Evolutionary conservation across 164 flowering plant species (phyloP).

Genomic region (Umbellularia californica): DNA sequence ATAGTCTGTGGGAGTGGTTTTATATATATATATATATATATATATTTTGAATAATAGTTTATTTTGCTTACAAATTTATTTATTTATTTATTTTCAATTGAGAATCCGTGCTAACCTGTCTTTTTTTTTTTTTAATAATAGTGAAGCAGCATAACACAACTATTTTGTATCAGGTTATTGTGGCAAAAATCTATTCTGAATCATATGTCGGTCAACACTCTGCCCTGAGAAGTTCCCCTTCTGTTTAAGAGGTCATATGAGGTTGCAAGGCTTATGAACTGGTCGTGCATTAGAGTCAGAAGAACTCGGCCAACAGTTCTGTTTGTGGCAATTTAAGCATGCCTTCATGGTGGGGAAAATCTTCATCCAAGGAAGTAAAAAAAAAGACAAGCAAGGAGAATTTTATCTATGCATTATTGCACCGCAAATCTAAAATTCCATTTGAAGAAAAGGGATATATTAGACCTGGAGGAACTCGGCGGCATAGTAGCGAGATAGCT

Average conservation of each 20-base stretch:
- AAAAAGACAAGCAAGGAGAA: slow-evolving; percentile 73
- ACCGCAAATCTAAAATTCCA: slow-evolving; percentile 54
- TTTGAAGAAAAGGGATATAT: slow-evolving; percentile 51
- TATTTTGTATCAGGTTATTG: too few relatives aligned
- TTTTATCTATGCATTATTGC: slow-evolving; percentile 53
- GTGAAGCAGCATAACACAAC: too few relatives aligned
- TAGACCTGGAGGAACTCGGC: slow-evolving; percentile 54
- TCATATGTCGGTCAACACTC: background rate
- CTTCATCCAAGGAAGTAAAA: slow-evolving; percentile 85
- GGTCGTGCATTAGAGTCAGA: slow-evolving; percentile 2
- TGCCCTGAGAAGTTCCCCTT: background rate
- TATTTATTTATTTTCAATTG: too few relatives aligned
- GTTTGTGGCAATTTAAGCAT: slow-evolving; percentile 12
- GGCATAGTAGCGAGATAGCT: slow-evolving; percentile 48
- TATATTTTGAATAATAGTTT: too few relatives aligned
- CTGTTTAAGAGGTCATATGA: background rate
- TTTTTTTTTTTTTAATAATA: too few relatives aligned
- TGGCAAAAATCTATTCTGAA: too few relatives aligned
- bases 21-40: too few relatives aligned
- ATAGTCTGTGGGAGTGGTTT: too few relatives aligned
- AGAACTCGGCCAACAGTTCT: background rate
- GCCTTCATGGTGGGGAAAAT: slow-evolving; percentile 81
- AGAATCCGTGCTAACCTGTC: too few relatives aligned
- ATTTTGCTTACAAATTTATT: too few relatives aligned
- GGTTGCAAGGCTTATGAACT: background rate